These are phyloP conservation scores for Bacterosira constricta DNA, from an alignment of 108 stramenopile genomes.

Conservation along the genomic window DNA sequence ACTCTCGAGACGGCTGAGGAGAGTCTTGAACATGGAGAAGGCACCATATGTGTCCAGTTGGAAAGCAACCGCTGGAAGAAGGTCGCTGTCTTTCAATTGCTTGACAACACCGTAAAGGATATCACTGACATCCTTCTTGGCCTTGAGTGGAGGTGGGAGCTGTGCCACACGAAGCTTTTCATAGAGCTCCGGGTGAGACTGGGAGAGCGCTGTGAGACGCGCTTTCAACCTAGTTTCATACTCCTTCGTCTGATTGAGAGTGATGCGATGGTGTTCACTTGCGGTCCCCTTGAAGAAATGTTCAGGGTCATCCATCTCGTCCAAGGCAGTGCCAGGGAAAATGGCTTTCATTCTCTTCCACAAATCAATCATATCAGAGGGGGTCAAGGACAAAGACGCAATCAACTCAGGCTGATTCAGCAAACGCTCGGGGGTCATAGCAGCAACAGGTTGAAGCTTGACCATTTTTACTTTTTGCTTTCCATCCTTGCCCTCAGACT, in stretches of 20 bases:
- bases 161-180: constrained; percentile 79
- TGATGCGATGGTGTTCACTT: constrained; percentile 90
- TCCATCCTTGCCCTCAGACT: constrained; percentile 83
- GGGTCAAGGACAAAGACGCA: constrained; percentile 93
- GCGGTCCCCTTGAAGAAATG: constrained; percentile 87
- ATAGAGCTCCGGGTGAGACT: constrained; percentile 83
- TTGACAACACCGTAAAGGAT: constrained; percentile 81
- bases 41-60: constrained; percentile 98
- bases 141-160: constrained; percentile 75
- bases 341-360: constrained; percentile 88
- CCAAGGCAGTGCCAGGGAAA: constrained; percentile 81
- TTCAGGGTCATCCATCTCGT: constrained; percentile 92
- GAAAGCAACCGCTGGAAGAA: constrained; percentile 97
- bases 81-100: constrained; percentile 83
- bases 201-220: constrained; percentile 77
- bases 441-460: constrained; percentile 95
- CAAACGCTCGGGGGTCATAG: constrained; percentile 92
- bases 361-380: constrained; percentile 92
- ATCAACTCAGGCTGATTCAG: constrained; percentile 73
- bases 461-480: constrained; percentile 79
- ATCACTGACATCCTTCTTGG: constrained; percentile 86
- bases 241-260: constrained; percentile 94
- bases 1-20: constrained; percentile 88
- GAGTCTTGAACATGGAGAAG: constrained; percentile 95
- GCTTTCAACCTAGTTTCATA: constrained; percentile 94